Evolutionary conservation across 2,329 filamentous ascomycete species (phyloP).

Genomic region (Teratosphaeria viscida): DNA sequence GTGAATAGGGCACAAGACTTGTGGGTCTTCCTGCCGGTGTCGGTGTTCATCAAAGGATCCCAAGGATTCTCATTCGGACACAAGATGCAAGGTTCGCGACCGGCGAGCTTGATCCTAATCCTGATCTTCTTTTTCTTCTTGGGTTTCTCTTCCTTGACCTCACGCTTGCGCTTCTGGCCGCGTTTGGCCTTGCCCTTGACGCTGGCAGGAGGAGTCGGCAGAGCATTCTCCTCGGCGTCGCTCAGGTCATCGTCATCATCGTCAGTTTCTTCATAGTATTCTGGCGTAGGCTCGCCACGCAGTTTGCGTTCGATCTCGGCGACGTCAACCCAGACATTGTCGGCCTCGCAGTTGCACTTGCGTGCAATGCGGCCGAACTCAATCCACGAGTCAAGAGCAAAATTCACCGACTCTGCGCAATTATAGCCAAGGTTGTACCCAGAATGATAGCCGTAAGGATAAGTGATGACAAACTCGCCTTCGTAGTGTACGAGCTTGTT

Average conservation of each 20-base stretch:
- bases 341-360: constrained; percentile 91
- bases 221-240: constrained; percentile 45
- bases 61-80: constrained; percentile 84
- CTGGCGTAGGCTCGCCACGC: constrained; percentile 69
- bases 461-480: constrained; percentile 96
- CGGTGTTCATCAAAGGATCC: constrained; percentile 73
- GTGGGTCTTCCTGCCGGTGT: constrained; percentile 79
- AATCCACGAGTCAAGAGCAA: constrained; percentile 89
- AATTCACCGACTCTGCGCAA: constrained; percentile 97
- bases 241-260: constrained; percentile 49
- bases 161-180: constrained; percentile 58
- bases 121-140: constrained; percentile 68
- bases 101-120: constrained; percentile 59
- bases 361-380: constrained; percentile 92
- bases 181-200: constrained; percentile 57
- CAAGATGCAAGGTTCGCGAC: constrained; percentile 73
- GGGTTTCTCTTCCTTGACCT: constrained; percentile 37
- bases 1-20: constrained; percentile 82
- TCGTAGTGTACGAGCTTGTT: constrained; percentile 94
- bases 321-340: constrained; percentile 98
- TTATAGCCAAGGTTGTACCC: constrained; percentile 98
- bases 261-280: constrained; percentile 70
- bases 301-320: constrained; percentile 91
- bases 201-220: constrained; percentile 69
- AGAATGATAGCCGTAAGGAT: constrained; percentile 96